Evolutionary conservation across 495 filamentous ascomycete genomes (phyloP).

Genomic region (Penicillium waksmanii): DNA sequence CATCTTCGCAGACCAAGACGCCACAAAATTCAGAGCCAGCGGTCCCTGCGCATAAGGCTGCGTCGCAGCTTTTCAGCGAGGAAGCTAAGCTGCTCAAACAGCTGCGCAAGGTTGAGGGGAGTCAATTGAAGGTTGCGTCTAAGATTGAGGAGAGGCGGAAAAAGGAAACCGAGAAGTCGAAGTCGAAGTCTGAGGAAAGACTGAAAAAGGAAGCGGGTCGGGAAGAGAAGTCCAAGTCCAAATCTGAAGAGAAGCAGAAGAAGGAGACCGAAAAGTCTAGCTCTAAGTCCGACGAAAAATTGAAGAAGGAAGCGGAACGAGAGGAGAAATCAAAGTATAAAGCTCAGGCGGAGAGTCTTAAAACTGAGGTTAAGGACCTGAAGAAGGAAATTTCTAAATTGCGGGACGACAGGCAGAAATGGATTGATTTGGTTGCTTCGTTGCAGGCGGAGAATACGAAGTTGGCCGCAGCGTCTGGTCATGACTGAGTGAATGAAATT

Average conservation of each 20-base stretch:
- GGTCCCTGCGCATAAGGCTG: constrained; percentile 32
- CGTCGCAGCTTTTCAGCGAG: constrained; percentile 34
- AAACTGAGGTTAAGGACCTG: constrained; percentile 35
- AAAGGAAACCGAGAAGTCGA: constrained; percentile 60
- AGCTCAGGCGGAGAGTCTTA: neutral
- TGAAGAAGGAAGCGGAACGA: constrained; percentile 63
- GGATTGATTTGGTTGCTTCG: constrained; percentile 62
- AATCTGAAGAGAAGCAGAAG: constrained; percentile 48
- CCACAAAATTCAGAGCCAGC: constrained; percentile 17
- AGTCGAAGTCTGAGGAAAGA: constrained; percentile 44
- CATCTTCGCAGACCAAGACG: constrained; percentile 12
- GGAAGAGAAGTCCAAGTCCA: constrained; percentile 56
- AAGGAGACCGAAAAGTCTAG: constrained; percentile 59
- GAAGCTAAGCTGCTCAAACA: constrained; percentile 46
- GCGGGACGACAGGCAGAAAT: constrained; percentile 61
- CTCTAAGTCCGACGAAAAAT: constrained; percentile 42
- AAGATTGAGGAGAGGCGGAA: constrained; percentile 52
- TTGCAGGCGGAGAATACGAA: constrained; percentile 67
- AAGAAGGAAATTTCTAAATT: constrained; percentile 61
- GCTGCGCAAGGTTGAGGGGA: constrained; percentile 41
- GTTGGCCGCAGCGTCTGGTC: constrained; percentile 25
- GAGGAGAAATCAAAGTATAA: constrained; percentile 57
- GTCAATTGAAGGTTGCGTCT: constrained; percentile 43
- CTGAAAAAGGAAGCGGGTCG: constrained; percentile 63
- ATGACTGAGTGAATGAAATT: neutral